Conservation (phyloP, 176 grass and related monocot species). For the Lolium multiflorum region DNA sequence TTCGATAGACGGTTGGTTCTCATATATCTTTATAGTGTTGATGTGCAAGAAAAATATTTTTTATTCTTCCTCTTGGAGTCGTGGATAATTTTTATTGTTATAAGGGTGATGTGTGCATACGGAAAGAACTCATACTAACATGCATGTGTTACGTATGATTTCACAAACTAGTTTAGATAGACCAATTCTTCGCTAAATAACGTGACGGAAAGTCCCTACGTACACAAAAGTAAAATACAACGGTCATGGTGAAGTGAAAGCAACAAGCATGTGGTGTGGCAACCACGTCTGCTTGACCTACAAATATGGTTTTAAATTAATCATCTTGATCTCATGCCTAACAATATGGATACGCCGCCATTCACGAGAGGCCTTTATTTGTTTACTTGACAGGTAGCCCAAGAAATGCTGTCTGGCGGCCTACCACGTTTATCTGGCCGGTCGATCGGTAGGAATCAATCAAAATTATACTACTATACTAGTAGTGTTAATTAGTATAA, state of each 20-base stretch:
- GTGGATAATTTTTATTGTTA: neutral
- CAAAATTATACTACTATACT: too few relatives aligned
- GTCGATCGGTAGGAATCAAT: neutral
- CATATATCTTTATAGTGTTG: too few relatives aligned
- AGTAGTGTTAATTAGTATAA: too few relatives aligned
- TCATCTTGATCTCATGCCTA: slow-evolving; percentile 29
- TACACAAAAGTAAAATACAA: too few relatives aligned
- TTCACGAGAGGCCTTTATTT: neutral
- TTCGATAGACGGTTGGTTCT: too few relatives aligned
- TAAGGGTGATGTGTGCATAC: neutral
- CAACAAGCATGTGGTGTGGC: neutral
- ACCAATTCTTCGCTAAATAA: neutral
- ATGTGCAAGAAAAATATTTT: too few relatives aligned
- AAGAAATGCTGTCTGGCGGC: slow-evolving; percentile 20
- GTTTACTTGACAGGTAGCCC: neutral
- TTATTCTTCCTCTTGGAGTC: too few relatives aligned
- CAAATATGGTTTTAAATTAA: neutral
- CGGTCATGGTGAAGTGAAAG: neutral
- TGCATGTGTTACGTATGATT: neutral
- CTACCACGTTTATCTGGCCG: neutral
- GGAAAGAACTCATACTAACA: neutral
- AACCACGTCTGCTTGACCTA: neutral
- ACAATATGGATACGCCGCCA: slow-evolving; percentile 40
- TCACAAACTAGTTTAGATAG: neutral
- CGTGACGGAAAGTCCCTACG: neutral